These are phyloP conservation scores for Trichoderma asperellum DNA, from an alignment of 2,329 filamentous ascomycete genomes.

Conservation along the genomic window DNA sequence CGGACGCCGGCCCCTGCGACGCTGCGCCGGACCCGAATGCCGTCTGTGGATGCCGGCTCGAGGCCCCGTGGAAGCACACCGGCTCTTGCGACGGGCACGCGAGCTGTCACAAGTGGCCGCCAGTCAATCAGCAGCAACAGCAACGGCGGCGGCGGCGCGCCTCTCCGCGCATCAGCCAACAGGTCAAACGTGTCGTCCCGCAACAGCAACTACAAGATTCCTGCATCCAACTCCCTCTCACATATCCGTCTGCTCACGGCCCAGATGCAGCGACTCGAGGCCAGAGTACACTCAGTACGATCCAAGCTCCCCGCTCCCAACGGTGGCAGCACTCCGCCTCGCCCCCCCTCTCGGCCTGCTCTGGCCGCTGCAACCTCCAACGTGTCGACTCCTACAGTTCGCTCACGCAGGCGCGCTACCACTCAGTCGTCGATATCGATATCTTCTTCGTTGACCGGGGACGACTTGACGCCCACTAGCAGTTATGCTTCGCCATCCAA, in stretches of 20 bases:
- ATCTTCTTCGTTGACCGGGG: slow-evolving; percentile 54
- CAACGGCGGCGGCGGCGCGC: slow-evolving; percentile 45
- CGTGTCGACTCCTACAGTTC: slow-evolving; percentile 63
- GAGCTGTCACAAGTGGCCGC: slow-evolving; percentile 41
- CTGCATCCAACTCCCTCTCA: slow-evolving; percentile 73
- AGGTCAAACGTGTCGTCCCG: slow-evolving; percentile 62
- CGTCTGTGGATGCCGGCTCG: slow-evolving; percentile 55
- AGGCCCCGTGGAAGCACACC: slow-evolving; percentile 51
- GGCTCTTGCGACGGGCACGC: neutral
- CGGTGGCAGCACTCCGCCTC: slow-evolving; percentile 67
- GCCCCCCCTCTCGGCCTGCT: slow-evolving; percentile 70
- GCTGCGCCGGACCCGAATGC: slow-evolving; percentile 56
- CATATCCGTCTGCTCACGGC: slow-evolving; percentile 93
- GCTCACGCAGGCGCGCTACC: slow-evolving; percentile 69
- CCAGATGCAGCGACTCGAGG: slow-evolving; percentile 96
- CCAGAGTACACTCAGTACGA: slow-evolving; percentile 85
- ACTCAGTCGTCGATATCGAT: slow-evolving; percentile 57
- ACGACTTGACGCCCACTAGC: slow-evolving; percentile 56
- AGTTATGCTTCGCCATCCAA: slow-evolving; percentile 42
- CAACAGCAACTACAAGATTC: slow-evolving; percentile 54
- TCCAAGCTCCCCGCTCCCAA: slow-evolving; percentile 87
- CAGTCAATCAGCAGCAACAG: slow-evolving; percentile 40
- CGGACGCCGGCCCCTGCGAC: slow-evolving; percentile 39
- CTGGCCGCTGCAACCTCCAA: slow-evolving; percentile 45
- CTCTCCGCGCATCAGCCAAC: slow-evolving; percentile 53